These are phyloP conservation scores for Penicillium antarcticum DNA, from an alignment of 495 filamentous ascomycete species.

Conservation along the genomic window DNA sequence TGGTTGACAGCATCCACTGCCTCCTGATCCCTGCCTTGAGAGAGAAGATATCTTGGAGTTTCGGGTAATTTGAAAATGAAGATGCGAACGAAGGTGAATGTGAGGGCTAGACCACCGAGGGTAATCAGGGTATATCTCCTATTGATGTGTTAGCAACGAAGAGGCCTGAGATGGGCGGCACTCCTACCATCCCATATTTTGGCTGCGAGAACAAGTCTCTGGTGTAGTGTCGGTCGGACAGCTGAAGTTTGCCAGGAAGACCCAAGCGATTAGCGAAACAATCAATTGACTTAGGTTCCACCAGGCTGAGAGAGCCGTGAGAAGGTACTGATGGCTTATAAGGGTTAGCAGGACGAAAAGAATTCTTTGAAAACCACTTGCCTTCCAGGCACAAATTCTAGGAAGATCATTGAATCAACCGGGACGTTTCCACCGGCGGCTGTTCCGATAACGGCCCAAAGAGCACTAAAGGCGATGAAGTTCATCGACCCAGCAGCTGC, in stretches of 20 bases:
- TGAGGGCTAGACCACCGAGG: constrained; percentile 23
- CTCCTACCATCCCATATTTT: constrained; percentile 36
- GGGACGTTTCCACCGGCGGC: constrained; percentile 34
- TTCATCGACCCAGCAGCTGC: constrained; percentile 27
- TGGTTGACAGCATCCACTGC: constrained; percentile 31
- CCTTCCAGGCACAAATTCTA: constrained; percentile 30
- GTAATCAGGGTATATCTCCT: constrained; percentile 35
- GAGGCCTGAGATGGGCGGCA: neutral
- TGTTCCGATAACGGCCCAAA: constrained; percentile 33
- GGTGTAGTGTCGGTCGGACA: constrained; percentile 26
- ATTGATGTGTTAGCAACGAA: neutral
- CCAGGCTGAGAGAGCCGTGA: constrained; percentile 30
- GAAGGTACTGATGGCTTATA: constrained; percentile 28
- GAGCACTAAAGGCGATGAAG: constrained; percentile 30
- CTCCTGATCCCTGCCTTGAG: constrained; percentile 28
- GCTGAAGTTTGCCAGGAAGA: constrained; percentile 31
- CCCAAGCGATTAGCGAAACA: constrained; percentile 32
- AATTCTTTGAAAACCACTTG: neutral
- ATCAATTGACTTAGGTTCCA: constrained; percentile 34
- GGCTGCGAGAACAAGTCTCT: constrained; percentile 19
- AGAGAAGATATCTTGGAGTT: constrained; percentile 30
- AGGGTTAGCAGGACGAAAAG: neutral
- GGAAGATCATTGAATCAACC: constrained; percentile 32
- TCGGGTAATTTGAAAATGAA: constrained; percentile 33
- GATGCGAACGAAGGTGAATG: constrained; percentile 28